These are phyloP conservation scores for Candida sojae DNA, from an alignment of 1,139 yeast species.

Conservation along the genomic window DNA sequence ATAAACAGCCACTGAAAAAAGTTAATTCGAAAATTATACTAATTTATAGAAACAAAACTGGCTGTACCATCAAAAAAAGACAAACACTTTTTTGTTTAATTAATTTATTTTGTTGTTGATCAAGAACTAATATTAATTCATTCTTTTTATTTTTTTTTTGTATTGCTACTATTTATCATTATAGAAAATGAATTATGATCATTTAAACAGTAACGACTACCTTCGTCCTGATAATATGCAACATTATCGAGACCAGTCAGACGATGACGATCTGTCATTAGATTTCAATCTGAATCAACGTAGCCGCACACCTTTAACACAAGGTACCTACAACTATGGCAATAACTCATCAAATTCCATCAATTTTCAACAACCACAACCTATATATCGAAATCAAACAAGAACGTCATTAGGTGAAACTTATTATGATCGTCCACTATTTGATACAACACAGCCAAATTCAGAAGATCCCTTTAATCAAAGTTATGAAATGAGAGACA, in stretches of 20 bases:
- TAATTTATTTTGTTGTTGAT: neutral
- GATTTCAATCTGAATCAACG: constrained; percentile 11
- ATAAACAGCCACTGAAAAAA: neutral
- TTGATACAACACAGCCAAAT: constrained; percentile 20
- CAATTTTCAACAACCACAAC: constrained; percentile 37
- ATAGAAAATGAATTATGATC: constrained; percentile 12
- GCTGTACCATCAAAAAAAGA: neutral
- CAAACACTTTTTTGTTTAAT: neutral
- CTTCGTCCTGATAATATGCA: constrained; percentile 8
- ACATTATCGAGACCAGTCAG: constrained; percentile 9
- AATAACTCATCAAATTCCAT: constrained; percentile 23
- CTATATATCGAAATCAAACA: constrained; percentile 19
- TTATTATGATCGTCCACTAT: constrained; percentile 28
- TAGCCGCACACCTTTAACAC: constrained; percentile 16
- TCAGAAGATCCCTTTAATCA: constrained; percentile 21
- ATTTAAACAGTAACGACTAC: constrained; percentile 7
- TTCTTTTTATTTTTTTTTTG: neutral
- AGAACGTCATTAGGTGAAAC: constrained; percentile 13
- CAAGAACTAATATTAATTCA: neutral
- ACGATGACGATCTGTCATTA: constrained; percentile 11
- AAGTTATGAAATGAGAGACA: constrained; percentile 30
- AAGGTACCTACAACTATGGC: constrained; percentile 22
- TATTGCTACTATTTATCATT: neutral
- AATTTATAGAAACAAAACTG: neutral
- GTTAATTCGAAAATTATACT: no score